Evolutionary conservation across 495 filamentous ascomycete genomes (phyloP).

Genomic region (Annulohypoxylon moriforme): DNA sequence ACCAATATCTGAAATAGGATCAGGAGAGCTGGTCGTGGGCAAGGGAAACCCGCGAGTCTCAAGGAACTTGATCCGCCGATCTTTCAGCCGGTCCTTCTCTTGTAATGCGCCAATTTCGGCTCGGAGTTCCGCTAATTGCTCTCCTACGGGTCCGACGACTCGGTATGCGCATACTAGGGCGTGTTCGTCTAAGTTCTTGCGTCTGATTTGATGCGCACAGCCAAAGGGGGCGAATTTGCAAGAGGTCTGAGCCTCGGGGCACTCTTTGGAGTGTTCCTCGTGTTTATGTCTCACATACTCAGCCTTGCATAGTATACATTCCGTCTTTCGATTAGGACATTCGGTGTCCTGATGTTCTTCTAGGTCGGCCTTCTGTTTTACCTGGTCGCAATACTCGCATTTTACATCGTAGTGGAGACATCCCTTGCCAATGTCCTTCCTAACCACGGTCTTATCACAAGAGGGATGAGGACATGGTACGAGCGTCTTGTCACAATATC

Average conservation of each 20-base stretch:
- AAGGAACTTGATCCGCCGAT: slow-evolving; percentile 57
- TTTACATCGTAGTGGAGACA: slow-evolving; percentile 60
- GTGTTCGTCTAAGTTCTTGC: slow-evolving; percentile 46
- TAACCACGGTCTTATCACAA: slow-evolving; percentile 55
- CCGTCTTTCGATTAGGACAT: slow-evolving; percentile 50
- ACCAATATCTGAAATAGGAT: slow-evolving; percentile 35
- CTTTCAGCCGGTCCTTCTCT: slow-evolving; percentile 52
- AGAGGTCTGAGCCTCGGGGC: slow-evolving; percentile 49
- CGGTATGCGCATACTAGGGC: slow-evolving; percentile 46
- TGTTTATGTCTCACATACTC: slow-evolving; percentile 54
- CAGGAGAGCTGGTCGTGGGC: slow-evolving; percentile 29
- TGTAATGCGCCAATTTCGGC: slow-evolving; percentile 45
- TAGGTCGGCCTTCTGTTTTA: slow-evolving; percentile 52
- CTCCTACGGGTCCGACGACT: slow-evolving; percentile 51
- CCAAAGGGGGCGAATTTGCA: slow-evolving; percentile 60
- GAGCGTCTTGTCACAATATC: slow-evolving; percentile 75
- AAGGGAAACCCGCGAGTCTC: slow-evolving; percentile 47
- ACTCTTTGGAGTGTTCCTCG: slow-evolving; percentile 56
- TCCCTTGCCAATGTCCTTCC: slow-evolving; percentile 52
- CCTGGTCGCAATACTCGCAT: slow-evolving; percentile 60
- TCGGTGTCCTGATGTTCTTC: slow-evolving; percentile 54
- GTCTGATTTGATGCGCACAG: slow-evolving; percentile 44
- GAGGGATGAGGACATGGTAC: slow-evolving; percentile 69
- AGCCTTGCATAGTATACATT: slow-evolving; percentile 54
- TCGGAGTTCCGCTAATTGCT: slow-evolving; percentile 49